Evolutionary conservation across 2,329 filamentous ascomycete genomes (phyloP).

Genomic region (Onygenales sp.): DNA sequence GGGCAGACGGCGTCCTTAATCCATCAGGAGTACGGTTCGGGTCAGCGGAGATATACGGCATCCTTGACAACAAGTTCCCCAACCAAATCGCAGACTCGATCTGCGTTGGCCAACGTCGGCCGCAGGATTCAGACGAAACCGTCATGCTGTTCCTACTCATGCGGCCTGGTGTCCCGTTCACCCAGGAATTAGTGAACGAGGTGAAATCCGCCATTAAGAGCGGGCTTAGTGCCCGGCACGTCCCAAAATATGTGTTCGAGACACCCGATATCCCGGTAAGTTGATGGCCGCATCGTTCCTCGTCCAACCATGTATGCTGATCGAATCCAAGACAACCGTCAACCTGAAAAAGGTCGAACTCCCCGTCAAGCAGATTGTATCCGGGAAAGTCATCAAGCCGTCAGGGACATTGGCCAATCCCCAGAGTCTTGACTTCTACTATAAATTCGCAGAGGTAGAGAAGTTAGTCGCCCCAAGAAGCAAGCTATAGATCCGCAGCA

Average conservation of each 20-base stretch:
- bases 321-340: slow-evolving; percentile 55
- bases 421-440: slow-evolving; percentile 65
- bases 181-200: slow-evolving; percentile 43
- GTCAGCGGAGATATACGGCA: slow-evolving; percentile 68
- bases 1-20: slow-evolving; percentile 65
- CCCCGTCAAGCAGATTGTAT: slow-evolving; percentile 76
- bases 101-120: slow-evolving; percentile 67
- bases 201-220: slow-evolving; percentile 57
- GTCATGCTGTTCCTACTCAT: slow-evolving; percentile 53
- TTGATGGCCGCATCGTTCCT: slow-evolving; percentile 12
- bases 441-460: slow-evolving; percentile 66
- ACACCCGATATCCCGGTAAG: slow-evolving; percentile 71
- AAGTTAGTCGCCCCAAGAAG: slow-evolving; percentile 36
- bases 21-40: slow-evolving; percentile 72
- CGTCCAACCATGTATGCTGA: background rate
- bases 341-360: slow-evolving; percentile 81
- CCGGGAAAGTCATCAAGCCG: slow-evolving; percentile 61
- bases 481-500: slow-evolving; percentile 12
- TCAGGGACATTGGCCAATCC: slow-evolving; percentile 72
- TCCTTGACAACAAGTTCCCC: slow-evolving; percentile 51
- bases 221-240: slow-evolving; percentile 62
- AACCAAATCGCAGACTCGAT: slow-evolving; percentile 59
- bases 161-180: slow-evolving; percentile 50
- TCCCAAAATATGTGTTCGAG: slow-evolving; percentile 70
- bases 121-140: slow-evolving; percentile 47